phyloP scores from a whole-genome alignment of 2,329 filamentous ascomycete genomes.

The Rosellinia necatrix region DNA sequence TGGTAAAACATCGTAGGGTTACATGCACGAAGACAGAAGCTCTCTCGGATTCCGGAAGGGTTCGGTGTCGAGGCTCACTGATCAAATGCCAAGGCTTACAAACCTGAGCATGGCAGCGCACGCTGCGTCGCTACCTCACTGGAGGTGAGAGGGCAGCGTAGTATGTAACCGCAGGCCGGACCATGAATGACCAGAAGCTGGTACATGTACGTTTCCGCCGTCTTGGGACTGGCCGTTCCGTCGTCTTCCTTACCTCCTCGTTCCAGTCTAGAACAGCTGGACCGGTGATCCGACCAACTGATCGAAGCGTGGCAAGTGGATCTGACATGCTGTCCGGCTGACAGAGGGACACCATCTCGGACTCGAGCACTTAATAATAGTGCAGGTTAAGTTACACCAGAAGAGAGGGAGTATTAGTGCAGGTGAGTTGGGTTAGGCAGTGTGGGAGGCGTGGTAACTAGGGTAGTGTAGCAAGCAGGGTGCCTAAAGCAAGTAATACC shows the following conservation, averaged over 20 bases:
- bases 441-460: no score
- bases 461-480: no score
- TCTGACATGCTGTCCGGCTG: constrained; percentile 26
- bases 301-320: constrained; percentile 37
- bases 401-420: no score
- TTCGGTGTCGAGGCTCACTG: constrained; percentile 11
- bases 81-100: constrained; percentile 12
- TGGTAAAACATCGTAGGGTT: constrained; percentile 3
- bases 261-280: constrained; percentile 29
- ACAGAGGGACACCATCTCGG: constrained; percentile 15
- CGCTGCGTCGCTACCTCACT: no score
- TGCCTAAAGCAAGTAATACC: no score
- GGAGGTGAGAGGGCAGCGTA: background rate
- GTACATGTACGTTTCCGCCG: constrained; percentile 32
- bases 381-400: no score
- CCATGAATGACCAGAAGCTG: constrained; percentile 11
- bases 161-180: constrained; percentile 20
- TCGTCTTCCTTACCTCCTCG: constrained; percentile 28
- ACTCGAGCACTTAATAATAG: no score
- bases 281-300: constrained; percentile 1
- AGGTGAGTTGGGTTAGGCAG: no score
- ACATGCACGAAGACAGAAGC: background rate
- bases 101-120: no score
- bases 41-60: constrained; percentile 19
- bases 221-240: constrained; percentile 34